These are phyloP conservation scores for Spizellomyces sp. DNA, from an alignment of 192 early-diverging fungal genomes.

Conservation along the genomic window DNA sequence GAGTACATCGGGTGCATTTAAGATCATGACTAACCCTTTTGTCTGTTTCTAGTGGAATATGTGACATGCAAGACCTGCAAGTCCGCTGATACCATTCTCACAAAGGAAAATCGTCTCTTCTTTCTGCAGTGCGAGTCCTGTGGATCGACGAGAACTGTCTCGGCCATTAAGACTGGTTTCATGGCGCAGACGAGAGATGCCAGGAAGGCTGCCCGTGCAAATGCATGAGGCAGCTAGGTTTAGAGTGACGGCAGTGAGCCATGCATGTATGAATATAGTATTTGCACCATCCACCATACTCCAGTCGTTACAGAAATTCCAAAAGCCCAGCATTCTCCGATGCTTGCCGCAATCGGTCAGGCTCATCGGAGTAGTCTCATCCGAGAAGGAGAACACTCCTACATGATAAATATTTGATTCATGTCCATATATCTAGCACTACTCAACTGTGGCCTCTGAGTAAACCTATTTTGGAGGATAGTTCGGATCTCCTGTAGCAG, in stretches of 20 bases:
- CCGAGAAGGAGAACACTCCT: background rate
- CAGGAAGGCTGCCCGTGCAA: slow-evolving; percentile 19
- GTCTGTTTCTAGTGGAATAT: slow-evolving; percentile 74
- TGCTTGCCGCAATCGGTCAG: too few relatives aligned
- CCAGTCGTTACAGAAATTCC: too few relatives aligned
- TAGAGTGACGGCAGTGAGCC: background rate
- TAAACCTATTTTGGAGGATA: slow-evolving; percentile 28
- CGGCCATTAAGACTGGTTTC: slow-evolving; percentile 97
- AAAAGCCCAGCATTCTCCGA: too few relatives aligned
- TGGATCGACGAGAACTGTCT: slow-evolving; percentile 91
- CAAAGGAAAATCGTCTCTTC: slow-evolving; percentile 94
- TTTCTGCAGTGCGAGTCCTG: slow-evolving; percentile 98
- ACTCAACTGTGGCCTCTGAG: slow-evolving; percentile 40
- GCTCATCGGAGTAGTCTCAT: too few relatives aligned
- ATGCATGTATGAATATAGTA: too few relatives aligned
- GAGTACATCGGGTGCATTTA: background rate
- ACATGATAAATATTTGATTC: slow-evolving; percentile 43
- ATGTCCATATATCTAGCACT: slow-evolving; percentile 36
- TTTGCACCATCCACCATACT: too few relatives aligned
- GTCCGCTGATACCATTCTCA: slow-evolving; percentile 88
- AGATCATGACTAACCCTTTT: background rate
- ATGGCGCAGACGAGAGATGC: slow-evolving; percentile 66
- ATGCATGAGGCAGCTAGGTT: background rate
- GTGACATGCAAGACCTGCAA: slow-evolving; percentile 99
- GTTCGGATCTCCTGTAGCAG: slow-evolving; percentile 35